These are phyloP conservation scores for Colletotrichum magnum DNA, from an alignment of 2,329 filamentous ascomycete species.

Conservation along the genomic window DNA sequence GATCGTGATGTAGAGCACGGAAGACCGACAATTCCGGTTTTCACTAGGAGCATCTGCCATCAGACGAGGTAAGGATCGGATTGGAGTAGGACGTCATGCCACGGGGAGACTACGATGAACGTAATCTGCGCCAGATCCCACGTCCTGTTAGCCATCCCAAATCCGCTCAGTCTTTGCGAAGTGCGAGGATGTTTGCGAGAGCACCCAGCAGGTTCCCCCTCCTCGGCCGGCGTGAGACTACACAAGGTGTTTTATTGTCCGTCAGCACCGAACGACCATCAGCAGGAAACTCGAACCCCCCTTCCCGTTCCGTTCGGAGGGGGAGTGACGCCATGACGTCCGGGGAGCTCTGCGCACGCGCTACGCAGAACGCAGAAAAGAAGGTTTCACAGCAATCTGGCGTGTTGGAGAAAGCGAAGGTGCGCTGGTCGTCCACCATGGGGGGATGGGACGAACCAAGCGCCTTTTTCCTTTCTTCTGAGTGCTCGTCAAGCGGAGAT, in stretches of 20 bases:
- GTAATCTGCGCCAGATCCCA: neutral
- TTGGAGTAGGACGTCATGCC: constrained; percentile 9
- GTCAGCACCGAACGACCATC: too few relatives aligned
- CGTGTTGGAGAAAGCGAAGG: neutral
- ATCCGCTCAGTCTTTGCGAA: neutral
- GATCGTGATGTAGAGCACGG: neutral
- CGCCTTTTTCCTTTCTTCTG: neutral
- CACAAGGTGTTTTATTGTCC: too few relatives aligned
- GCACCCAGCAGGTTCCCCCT: neutral
- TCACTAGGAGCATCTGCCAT: too few relatives aligned
- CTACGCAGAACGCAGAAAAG: neutral
- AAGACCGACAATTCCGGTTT: too few relatives aligned
- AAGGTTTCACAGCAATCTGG: constrained; percentile 18
- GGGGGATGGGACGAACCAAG: constrained; percentile 16
- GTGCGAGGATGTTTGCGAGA: neutral
- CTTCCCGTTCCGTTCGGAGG: neutral
- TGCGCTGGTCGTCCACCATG: too few relatives aligned
- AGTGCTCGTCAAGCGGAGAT: too few relatives aligned
- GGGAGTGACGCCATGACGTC: constrained; percentile 10
- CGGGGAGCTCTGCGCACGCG: neutral
- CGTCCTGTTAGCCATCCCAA: neutral
- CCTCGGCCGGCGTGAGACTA: too few relatives aligned
- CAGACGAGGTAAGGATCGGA: too few relatives aligned
- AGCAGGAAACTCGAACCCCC: too few relatives aligned
- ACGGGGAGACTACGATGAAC: neutral